A percentile compares a stretch with the other conserved stretches of the same genome.
Conservation (phyloP, 2,329 filamentous ascomycete genomes). For the Trichocomaceae sp. region DNA sequence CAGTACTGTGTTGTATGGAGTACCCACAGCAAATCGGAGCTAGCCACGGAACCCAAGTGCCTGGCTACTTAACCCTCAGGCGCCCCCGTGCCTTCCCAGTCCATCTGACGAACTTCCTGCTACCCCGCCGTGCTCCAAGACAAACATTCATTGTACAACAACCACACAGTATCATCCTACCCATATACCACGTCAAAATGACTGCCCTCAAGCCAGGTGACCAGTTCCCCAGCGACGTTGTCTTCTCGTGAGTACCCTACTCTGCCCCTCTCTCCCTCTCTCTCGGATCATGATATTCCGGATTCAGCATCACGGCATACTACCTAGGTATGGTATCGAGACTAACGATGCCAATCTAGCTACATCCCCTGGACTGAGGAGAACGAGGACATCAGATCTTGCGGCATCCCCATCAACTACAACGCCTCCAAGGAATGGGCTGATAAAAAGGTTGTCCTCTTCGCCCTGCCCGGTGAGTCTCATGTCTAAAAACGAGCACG, state of each 20-base stretch:
- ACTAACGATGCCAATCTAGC: constrained; percentile 31
- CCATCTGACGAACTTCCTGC: background rate
- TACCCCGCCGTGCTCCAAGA: background rate
- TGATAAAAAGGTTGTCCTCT: constrained; percentile 65
- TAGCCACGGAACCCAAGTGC: background rate
- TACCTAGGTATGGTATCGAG: background rate
- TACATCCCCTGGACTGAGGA: constrained; percentile 74
- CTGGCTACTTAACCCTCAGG: background rate
- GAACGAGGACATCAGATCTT: constrained; percentile 61
- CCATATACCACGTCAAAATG: constrained; percentile 38
- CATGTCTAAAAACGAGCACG: background rate
- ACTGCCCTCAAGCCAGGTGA: constrained; percentile 72
- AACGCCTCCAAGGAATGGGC: constrained; percentile 71
- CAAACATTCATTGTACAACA: background rate
- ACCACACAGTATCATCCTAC: background rate
- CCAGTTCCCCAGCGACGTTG: constrained; percentile 70
- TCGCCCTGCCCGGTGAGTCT: constrained; percentile 57
- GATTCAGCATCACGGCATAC: too few species aligned
- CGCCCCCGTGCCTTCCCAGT: background rate
- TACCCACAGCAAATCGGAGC: background rate
- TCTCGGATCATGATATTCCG: too few species aligned
- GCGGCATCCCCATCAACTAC: constrained; percentile 71
- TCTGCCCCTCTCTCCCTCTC: too few species aligned
- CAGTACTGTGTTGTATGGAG: too few species aligned
- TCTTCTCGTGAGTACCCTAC: constrained; percentile 57